These are phyloP conservation scores for Colletotrichum sojae DNA, from an alignment of 2,329 filamentous ascomycete genomes.

Conservation along the genomic window DNA sequence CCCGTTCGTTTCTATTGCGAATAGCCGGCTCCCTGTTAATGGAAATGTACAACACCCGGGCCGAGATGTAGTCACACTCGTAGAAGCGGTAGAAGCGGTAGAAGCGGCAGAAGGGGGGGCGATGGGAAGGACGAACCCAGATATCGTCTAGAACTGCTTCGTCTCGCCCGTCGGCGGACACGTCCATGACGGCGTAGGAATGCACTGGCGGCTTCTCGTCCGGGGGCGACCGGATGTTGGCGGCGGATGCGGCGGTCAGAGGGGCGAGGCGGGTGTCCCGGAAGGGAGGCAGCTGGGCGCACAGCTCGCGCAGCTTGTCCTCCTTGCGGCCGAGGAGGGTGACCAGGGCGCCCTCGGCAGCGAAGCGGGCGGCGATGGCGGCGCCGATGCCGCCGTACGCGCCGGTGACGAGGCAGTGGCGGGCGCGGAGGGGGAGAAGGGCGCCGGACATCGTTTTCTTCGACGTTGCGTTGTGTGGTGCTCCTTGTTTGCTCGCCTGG, in stretches of 20 bases:
- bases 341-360: constrained; percentile 70
- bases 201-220: constrained; percentile 19
- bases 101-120: not conserved
- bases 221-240: not conserved
- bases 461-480: not conserved
- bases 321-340: constrained; percentile 73
- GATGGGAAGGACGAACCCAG: constrained; percentile 27
- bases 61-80: not conserved
- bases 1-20: constrained; percentile 34
- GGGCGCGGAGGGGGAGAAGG: constrained; percentile 53
- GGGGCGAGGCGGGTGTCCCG: constrained; percentile 36
- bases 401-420: constrained; percentile 75
- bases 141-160: constrained; percentile 38
- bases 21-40: constrained; percentile 12
- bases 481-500: not conserved
- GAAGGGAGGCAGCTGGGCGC: constrained; percentile 48
- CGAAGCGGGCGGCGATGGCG: constrained; percentile 77
- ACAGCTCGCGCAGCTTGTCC: constrained; percentile 59
- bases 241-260: constrained; percentile 41
- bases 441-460: constrained; percentile 22
- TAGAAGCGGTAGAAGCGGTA: not conserved
- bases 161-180: constrained; percentile 35
- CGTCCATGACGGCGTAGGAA: constrained; percentile 40
- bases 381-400: constrained; percentile 79
- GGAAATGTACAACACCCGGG: not conserved